Evolutionary conservation across 2,329 filamentous ascomycete genomes (phyloP).

Genomic region (Sporothrix dimorphospora): DNA sequence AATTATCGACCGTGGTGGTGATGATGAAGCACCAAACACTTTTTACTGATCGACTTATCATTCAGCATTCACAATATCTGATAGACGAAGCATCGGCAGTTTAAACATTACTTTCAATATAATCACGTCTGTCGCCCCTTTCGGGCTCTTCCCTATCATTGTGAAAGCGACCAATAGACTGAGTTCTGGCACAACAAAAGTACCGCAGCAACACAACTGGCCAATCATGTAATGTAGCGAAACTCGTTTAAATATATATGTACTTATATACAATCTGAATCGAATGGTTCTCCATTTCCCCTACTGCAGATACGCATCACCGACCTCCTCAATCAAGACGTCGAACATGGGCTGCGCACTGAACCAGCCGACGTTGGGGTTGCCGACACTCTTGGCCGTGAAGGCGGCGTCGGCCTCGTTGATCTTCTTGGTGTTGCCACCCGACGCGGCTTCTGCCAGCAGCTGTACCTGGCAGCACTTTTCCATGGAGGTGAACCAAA

Average conservation of each 20-base stretch:
- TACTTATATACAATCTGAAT: neutral
- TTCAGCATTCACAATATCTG: neutral
- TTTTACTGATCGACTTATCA: too few relatives aligned
- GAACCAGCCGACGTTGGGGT: slow-evolving; percentile 66
- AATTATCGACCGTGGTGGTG: too few relatives aligned
- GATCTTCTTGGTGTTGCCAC: slow-evolving; percentile 65
- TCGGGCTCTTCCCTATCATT: too few relatives aligned
- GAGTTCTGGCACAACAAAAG: neutral
- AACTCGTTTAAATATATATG: neutral
- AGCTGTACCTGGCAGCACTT: slow-evolving; percentile 62
- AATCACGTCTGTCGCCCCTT: too few relatives aligned
- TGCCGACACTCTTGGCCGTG: slow-evolving; percentile 69
- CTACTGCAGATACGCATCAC: slow-evolving; percentile 18
- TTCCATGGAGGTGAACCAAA: slow-evolving; percentile 62
- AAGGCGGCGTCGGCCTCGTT: slow-evolving; percentile 67
- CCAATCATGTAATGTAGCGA: neutral
- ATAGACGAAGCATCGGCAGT: neutral
- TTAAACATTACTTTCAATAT: neutral
- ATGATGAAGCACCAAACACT: too few relatives aligned
- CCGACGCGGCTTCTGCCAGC: slow-evolving; percentile 57
- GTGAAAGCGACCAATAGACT: neutral
- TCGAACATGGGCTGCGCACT: slow-evolving; percentile 73
- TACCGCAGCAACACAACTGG: neutral
- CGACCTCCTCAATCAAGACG: slow-evolving; percentile 42
- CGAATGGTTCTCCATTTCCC: neutral